A percentile compares a stretch with the other conserved stretches of the same genome.
Conservation (phyloP, 1,284 basidiomycete genomes). For the Blastosporella zonata region DNA sequence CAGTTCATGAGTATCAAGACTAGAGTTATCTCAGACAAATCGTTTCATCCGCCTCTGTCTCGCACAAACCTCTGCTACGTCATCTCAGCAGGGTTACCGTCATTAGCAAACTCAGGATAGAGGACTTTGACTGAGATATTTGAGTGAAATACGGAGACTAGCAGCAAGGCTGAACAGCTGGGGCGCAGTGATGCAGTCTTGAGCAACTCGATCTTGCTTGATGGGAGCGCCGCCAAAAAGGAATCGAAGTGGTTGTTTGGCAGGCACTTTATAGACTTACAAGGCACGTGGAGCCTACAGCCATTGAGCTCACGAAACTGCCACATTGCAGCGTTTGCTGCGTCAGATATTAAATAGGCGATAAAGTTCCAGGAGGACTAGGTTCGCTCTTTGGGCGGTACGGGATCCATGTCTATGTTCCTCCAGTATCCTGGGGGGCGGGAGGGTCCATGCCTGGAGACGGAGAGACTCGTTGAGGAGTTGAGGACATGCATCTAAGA, state of each 20-base stretch:
- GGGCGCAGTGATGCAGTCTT: too few relatives aligned
- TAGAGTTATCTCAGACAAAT: slow-evolving; percentile 4
- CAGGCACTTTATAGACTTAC: too few relatives aligned
- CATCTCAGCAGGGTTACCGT: too few relatives aligned
- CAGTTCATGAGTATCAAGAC: too few relatives aligned
- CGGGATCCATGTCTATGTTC: slow-evolving; percentile 75
- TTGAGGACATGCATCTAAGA: too few relatives aligned
- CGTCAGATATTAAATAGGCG: slow-evolving; percentile 67
- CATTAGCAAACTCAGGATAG: too few relatives aligned
- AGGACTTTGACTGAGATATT: too few relatives aligned
- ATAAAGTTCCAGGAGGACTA: slow-evolving; percentile 64
- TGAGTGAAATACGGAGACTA: too few relatives aligned
- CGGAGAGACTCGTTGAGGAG: too few relatives aligned
- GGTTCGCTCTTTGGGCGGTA: slow-evolving; percentile 52
- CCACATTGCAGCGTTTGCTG: slow-evolving; percentile 48
- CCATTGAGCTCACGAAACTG: slow-evolving; percentile 57
- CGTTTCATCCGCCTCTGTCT: slow-evolving; percentile 1
- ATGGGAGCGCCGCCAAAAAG: too few relatives aligned
- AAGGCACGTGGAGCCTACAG: slow-evolving; percentile 61
- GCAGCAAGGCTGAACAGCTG: neutral
- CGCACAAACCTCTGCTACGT: neutral
- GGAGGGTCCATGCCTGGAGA: slow-evolving; percentile 21
- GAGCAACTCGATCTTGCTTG: too few relatives aligned
- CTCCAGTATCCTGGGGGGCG: slow-evolving; percentile 47
- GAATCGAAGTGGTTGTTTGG: too few relatives aligned